phyloP scores from a whole-genome alignment of 2,329 filamentous ascomycete genomes.

The Clathrospora elynae region DNA sequence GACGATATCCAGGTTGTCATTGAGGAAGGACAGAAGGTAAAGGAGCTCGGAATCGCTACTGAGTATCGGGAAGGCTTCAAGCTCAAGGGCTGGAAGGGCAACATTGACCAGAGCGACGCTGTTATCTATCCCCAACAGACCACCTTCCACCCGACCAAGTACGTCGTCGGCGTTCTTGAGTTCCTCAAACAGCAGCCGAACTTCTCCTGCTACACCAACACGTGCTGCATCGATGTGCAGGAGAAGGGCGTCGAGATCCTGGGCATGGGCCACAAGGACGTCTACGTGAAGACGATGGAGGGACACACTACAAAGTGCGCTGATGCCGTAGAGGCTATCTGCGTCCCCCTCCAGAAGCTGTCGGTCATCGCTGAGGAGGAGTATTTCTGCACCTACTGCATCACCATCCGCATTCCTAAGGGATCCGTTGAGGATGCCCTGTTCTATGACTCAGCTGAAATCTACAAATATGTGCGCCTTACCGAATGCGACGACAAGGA shows the following conservation, averaged over 20 bases:
- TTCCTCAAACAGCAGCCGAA: constrained; percentile 59
- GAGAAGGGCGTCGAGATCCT: constrained; percentile 57
- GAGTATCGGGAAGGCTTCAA: constrained; percentile 53
- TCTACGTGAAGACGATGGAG: constrained; percentile 54
- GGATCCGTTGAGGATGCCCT: constrained; percentile 60
- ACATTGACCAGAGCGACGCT: constrained; percentile 58
- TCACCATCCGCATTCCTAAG: constrained; percentile 61
- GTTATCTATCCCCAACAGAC: constrained; percentile 57
- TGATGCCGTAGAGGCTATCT: constrained; percentile 60
- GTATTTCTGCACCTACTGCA: constrained; percentile 61
- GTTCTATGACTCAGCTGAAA: constrained; percentile 60
- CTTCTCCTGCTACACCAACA: constrained; percentile 60
- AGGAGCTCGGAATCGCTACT: constrained; percentile 52
- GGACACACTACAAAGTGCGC: constrained; percentile 56
- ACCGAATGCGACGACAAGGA: constrained; percentile 59
- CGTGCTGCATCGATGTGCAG: constrained; percentile 54
- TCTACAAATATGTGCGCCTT: constrained; percentile 62
- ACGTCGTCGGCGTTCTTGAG: constrained; percentile 58
- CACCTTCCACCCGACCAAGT: constrained; percentile 63
- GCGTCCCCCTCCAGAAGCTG: constrained; percentile 62
- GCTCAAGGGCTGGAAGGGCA: constrained; percentile 59
- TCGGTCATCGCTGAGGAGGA: constrained; percentile 60
- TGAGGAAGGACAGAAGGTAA: constrained; percentile 54
- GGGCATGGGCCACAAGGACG: constrained; percentile 53
- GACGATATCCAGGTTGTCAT: constrained; percentile 55